Evolutionary conservation across 2,329 filamentous ascomycete species (phyloP).

Genomic region (Claviceps lovelessii): DNA sequence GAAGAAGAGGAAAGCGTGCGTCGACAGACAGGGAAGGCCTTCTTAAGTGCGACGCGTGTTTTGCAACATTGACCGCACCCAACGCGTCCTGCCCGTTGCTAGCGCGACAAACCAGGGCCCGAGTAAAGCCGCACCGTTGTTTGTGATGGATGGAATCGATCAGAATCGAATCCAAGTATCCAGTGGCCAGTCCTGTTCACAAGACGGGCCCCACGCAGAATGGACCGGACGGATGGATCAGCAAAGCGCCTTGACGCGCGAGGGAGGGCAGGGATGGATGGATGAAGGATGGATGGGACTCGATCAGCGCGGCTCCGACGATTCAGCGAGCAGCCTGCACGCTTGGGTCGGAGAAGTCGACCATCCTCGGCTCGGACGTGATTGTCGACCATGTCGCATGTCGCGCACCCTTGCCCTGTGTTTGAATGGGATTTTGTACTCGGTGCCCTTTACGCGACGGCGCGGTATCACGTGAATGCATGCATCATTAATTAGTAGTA

Average conservation of each 20-base stretch:
- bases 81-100: conserved; percentile 18
- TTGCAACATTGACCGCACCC: conserved; percentile 8
- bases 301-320: too few relatives aligned
- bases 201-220: neutral
- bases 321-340: too few relatives aligned
- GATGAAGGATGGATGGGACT: too few relatives aligned
- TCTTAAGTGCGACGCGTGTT: conserved; percentile 23
- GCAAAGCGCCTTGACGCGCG: neutral
- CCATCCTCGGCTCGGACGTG: neutral
- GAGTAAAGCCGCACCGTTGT: neutral
- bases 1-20: conserved; percentile 8
- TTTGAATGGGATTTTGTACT: too few relatives aligned
- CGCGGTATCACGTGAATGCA: conserved; percentile 12
- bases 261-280: too few relatives aligned
- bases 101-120: conserved; percentile 17
- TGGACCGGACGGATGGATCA: neutral
- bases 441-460: neutral
- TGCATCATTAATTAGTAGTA: conserved; percentile 5
- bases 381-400: too few relatives aligned
- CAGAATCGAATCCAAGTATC: too few relatives aligned
- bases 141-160: too few relatives aligned
- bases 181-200: neutral
- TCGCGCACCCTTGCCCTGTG: too few relatives aligned
- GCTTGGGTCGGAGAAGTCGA: neutral
- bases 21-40: conserved; percentile 14